Evolutionary conservation across 129 eudicot species (phyloP), one percentile per base, ranked within the genome.

Genomic region (Tanacetum coccineum): DNA sequence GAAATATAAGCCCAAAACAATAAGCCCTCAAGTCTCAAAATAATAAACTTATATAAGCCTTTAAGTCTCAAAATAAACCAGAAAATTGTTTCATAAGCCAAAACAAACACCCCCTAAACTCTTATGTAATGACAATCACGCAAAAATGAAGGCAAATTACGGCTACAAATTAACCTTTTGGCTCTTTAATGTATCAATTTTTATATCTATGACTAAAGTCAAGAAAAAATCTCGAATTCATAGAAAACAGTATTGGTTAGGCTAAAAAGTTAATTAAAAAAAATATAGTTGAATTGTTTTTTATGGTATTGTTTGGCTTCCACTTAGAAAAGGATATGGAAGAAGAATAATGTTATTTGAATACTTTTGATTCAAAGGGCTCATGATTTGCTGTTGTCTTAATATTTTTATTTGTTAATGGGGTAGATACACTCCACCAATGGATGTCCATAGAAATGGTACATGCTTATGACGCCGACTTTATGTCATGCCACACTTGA

Each of bases 351-450:
- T 26, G 68, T 44, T 32, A 45, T 44, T 28, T 9, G 53, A 58
- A n/a, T 44, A 28, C 59, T 59, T 59, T 70, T 21, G 59, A 48
- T 52, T 52, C 52, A 49, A 68, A 67, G 54, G 64, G 61, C 47
- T 40, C 47, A 75, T 68, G 49, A 68, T 59, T 75, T 44, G 73
- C 58, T 74, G 61, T 32, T 74, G 44, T 66, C 21, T 26, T 4
- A 59, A 22, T 67, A 68, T 44, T 55, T 75, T 68, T 60, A 32
- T 32, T 67, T 61, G 80, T 26, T 76, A 69, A 76, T 76, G 79
- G 79, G 69, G 74, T 75, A 59, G 73, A 74, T 67, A 44, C 61
- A 76, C 39, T 61, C 80, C 80, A 76, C 70, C 80, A 68, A 76
- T 76, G 65, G 54, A 49, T 26, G 14, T 49, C 12, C 61, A 68